phyloP scores from a whole-genome alignment of 1,284 basidiomycete genomes.

The Melampsora americana region DNA sequence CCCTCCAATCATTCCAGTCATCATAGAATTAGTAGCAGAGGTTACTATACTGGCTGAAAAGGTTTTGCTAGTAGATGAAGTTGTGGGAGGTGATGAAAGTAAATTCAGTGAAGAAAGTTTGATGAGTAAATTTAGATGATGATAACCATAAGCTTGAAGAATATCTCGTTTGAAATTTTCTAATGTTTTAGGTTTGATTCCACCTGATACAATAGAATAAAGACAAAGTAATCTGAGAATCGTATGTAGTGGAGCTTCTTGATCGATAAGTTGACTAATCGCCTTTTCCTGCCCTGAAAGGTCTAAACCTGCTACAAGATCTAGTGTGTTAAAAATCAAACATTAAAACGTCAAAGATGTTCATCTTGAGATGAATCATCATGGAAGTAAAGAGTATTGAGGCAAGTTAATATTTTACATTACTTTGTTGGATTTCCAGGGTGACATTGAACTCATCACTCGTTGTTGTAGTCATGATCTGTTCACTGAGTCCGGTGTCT shows the following conservation, averaged over 20 bases:
- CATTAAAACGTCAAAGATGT: background rate
- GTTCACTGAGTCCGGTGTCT: constrained; percentile 93
- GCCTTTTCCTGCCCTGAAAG: constrained; percentile 68
- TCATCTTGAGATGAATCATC: background rate
- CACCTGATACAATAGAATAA: constrained; percentile 74
- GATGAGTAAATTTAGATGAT: constrained; percentile 77
- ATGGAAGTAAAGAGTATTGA: background rate
- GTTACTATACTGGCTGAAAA: constrained; percentile 45
- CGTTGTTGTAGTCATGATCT: constrained; percentile 75
- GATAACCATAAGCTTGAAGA: constrained; percentile 91
- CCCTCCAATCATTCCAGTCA: constrained; percentile 43
- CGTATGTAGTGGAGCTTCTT: constrained; percentile 72
- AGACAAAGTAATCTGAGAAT: constrained; percentile 80
- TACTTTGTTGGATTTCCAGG: constrained; percentile 94
- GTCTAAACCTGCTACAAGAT: constrained; percentile 86
- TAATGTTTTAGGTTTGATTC: constrained; percentile 79
- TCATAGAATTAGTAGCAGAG: constrained; percentile 16
- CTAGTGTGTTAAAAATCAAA: constrained; percentile 56
- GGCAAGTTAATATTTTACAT: background rate
- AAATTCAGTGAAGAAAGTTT: constrained; percentile 62
- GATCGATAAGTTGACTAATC: constrained; percentile 81
- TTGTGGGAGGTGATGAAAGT: constrained; percentile 64
- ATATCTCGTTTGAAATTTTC: constrained; percentile 88
- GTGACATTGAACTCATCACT: constrained; percentile 87
- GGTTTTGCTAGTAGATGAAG: constrained; percentile 50